Evolutionary conservation across 2,329 filamentous ascomycete species (phyloP), one percentile per base, ranked within the genome.

Genomic region (Cryphonectria carpinicola): DNA sequence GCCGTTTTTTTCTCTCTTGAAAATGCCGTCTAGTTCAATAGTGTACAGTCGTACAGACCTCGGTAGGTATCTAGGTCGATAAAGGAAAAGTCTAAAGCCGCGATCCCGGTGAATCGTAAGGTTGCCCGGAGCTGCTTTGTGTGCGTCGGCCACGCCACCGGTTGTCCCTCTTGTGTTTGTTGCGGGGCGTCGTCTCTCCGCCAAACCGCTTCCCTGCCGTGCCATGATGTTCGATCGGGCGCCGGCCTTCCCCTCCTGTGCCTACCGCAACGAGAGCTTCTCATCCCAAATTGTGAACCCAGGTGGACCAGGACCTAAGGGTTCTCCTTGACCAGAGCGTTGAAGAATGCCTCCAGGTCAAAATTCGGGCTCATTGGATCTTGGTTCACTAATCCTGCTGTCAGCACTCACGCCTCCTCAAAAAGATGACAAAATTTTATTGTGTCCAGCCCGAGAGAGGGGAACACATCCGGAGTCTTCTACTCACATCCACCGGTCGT

Each of bases 351-450:
- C 86, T 98, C 95, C 77, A 98, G 87, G 81, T 99, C 95, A 85
- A 98, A 98, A 79, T 94, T 93, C 79, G 94, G 90, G 85, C 96
- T 90, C 79, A 91, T 89, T 72, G 92, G 92, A 84, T 98, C 79
- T 75, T 79, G 77, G 76, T 77, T 77, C 67, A 78, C 80, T 81
- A 63, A 28, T 60, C 46, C 80, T 78, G 75, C 78, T 78, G 70
- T 80, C 74, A 72, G 71, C 41, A n/a, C 39, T n/a, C n/a, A 11
- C 17, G 14, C 61, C n/a, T 10, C 37, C 13, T 41, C 35, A 22
- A 60, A 25, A 39, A 19, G 32, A 37, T 35, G 32, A 72, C 3
- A 17, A 43, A 49, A 7, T 19, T 6, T 76, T 79, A 78, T 70
- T 73, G 73, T 75, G 65, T 39, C 70, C 66, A 62, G n/a, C 65